These are phyloP conservation scores for Suillus placidus DNA, from an alignment of 768 basidiomycete genomes.

Conservation along the genomic window DNA sequence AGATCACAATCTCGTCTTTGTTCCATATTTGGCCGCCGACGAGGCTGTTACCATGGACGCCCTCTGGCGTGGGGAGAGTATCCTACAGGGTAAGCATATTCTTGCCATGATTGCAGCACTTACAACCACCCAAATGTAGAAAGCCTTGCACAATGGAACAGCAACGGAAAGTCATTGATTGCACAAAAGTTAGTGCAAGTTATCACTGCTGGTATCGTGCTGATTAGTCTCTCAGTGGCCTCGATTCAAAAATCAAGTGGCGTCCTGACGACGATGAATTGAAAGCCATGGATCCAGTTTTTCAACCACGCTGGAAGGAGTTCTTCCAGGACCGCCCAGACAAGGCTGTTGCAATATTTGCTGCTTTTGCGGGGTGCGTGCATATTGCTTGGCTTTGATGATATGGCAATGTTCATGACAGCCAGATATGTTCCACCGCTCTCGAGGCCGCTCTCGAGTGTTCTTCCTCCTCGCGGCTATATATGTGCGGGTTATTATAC, in stretches of 20 bases:
- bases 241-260: conserved; percentile 59
- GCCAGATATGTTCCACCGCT: background rate
- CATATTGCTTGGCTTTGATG: background rate
- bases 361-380: conserved; percentile 43
- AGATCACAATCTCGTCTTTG: conserved; percentile 36
- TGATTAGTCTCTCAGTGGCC: conserved; percentile 37
- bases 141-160: conserved; percentile 31
- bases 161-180: conserved; percentile 46
- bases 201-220: background rate
- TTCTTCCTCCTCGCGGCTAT: conserved; percentile 17
- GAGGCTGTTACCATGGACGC: conserved; percentile 52
- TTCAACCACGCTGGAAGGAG: conserved; percentile 49
- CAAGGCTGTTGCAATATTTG: conserved; percentile 54
- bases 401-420: background rate
- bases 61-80: conserved; percentile 44
- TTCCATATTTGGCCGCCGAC: conserved; percentile 43
- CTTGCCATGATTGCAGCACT: conserved; percentile 10
- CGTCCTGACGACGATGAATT: conserved; percentile 55
- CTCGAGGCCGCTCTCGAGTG: background rate
- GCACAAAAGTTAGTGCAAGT: conserved; percentile 49
- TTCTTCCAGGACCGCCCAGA: conserved; percentile 56
- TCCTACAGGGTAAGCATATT: conserved; percentile 41
- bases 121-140: background rate
- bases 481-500: conserved; percentile 30
- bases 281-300: conserved; percentile 49